phyloP scores from a whole-genome alignment of 257 asterid genomes.

The Scutellaria baicalensis region DNA sequence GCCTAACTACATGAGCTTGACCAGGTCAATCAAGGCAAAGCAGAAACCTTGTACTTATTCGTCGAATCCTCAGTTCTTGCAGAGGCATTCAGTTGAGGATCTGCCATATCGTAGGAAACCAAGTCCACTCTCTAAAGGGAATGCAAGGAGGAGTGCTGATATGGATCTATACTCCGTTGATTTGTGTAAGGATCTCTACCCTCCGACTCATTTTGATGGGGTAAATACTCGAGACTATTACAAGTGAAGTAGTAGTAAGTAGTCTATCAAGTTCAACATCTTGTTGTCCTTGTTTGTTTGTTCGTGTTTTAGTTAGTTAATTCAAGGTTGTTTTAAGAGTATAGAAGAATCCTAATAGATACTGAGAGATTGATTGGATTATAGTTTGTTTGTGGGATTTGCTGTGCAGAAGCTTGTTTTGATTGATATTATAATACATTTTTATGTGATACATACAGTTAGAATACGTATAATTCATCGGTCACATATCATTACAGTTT shows the following conservation, averaged over 20 bases:
- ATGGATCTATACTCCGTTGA: conserved; percentile 38
- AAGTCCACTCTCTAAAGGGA: conserved; percentile 56
- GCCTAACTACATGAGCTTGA: conserved; percentile 69
- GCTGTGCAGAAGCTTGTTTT: neutral
- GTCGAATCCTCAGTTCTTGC: conserved; percentile 17
- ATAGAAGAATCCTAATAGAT: conserved; percentile 3
- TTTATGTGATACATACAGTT: neutral
- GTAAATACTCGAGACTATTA: conserved; percentile 1
- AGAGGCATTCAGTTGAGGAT: conserved; percentile 53
- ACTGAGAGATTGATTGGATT: neutral
- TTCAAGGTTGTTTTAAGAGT: conserved; percentile 7
- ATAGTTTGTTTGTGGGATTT: neutral
- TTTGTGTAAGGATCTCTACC: conserved; percentile 50
- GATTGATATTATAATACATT: neutral
- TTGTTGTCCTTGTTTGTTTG: conserved; percentile 27
- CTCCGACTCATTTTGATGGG: conserved; percentile 22
- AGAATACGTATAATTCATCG: neutral
- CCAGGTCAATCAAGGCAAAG: conserved; percentile 42
- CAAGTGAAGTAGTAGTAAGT: neutral
- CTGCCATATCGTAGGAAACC: conserved; percentile 36
- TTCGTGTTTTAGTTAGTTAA: neutral
- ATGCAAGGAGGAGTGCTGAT: conserved; percentile 63
- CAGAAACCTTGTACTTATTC: conserved; percentile 21
- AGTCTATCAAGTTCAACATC: conserved; percentile 28
- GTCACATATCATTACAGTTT: conserved; percentile 1